These are phyloP conservation scores for Cunninghamia lanceolata DNA, from an alignment of 75 land plant species.

Conservation along the genomic window DNA sequence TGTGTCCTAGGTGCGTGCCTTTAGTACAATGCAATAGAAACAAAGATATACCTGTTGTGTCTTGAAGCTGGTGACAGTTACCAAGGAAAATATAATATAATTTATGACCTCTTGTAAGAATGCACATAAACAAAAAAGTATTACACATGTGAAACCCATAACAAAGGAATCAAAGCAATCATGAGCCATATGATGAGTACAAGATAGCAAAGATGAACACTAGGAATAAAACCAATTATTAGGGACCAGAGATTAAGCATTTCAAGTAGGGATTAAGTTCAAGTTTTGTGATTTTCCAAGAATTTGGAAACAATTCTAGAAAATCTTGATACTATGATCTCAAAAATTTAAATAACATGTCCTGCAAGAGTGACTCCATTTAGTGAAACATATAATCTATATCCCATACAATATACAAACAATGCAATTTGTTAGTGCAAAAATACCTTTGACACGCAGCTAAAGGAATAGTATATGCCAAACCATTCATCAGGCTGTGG, in stretches of 20 bases:
- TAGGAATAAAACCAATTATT: background rate
- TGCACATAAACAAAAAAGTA: background rate
- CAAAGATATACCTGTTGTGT: conserved; percentile 53
- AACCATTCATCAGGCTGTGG: background rate
- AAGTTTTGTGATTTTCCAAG: background rate
- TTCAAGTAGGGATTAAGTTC: background rate
- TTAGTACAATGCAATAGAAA: background rate
- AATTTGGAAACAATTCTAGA: background rate
- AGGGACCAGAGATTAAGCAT: background rate
- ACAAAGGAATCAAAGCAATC: background rate
- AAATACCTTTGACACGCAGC: background rate
- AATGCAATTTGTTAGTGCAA: background rate
- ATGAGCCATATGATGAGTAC: background rate
- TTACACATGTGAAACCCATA: background rate
- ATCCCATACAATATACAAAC: background rate
- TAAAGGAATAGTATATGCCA: background rate
- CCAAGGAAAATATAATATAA: background rate
- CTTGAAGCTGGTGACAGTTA: background rate
- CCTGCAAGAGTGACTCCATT: background rate
- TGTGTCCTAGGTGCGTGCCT: background rate
- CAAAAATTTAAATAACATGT: background rate
- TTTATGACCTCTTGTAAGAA: background rate
- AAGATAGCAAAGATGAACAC: background rate
- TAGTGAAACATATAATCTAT: background rate
- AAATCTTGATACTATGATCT: background rate